Evolutionary conservation across 139 green algal genomes (phyloP), one percentile per base, ranked within the genome.

Genomic region (Gonium pectorale): DNA sequence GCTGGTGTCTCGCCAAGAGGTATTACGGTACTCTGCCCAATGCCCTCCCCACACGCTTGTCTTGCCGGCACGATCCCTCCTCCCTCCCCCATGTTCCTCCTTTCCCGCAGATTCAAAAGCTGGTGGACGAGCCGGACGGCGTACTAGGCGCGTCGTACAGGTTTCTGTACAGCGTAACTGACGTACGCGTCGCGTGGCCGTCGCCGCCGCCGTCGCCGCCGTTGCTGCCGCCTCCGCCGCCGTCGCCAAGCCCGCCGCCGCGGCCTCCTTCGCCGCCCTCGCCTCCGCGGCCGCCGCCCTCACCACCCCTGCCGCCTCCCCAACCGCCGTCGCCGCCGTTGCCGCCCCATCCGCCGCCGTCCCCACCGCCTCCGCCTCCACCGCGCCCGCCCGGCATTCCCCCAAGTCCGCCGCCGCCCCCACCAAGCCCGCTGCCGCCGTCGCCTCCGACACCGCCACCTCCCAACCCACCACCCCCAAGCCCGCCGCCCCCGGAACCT

Each of bases 191-290:
- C 1, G 3, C 19, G 43, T 83, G 59, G 59, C 60, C 75, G 38
- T 46, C 59, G 40, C 74, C 74, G 38, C 74, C 74, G 56, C 74
- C 56, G 38, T n/a, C 56, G 26, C 27, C 40, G 9, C 74, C 52
- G 27, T 40, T 40, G 19, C 52, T 52, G 2, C 35, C 72, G 19
- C 52, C 52, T 2, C 52, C 26, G 7, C 52, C 52, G 26, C 56
- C 54, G 0, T 21, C 41, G 22, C 54, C 56, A 5, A 27, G 19
- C 7, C 74, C 54, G 15, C 37, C 33, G 24, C 31, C 38, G 1
- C 27, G 5, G 3, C 38, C 74, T 13, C 74, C 56, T 0, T 9
- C 2, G 13, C 74, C 74, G 0, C 37, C 54, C 2, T 21, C 27
- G 4, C 56, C 56, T 29, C 38, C 40, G 1, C 56, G 15, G 3